phyloP scores from a whole-genome alignment of 2,329 filamentous ascomycete genomes.

The Helminthosporium solani region DNA sequence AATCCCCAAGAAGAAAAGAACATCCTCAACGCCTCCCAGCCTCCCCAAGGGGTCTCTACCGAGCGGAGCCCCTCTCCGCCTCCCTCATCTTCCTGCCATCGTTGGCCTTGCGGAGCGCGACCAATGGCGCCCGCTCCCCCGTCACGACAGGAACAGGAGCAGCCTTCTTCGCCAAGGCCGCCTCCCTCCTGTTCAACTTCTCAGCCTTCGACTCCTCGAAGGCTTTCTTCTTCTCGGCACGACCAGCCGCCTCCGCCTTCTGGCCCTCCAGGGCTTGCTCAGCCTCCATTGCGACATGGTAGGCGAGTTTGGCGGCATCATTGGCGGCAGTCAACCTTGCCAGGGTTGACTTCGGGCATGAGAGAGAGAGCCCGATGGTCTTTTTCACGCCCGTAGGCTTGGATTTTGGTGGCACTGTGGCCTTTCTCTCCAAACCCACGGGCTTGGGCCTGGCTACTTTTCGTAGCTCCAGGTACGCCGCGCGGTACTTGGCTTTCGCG shows the following conservation, averaged over 20 bases:
- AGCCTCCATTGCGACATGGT: not conserved
- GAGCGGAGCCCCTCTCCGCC: no score
- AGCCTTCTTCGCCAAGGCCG: not conserved
- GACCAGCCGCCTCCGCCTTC: not conserved
- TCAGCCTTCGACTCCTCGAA: not conserved
- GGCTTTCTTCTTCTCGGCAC: not conserved
- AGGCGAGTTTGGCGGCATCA: not conserved
- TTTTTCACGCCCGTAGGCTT: no score
- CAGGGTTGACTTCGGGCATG: not conserved
- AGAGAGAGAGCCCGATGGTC: not conserved
- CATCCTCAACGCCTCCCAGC: no score
- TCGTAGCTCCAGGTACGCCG: not conserved
- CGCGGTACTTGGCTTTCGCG: not conserved
- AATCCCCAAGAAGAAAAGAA: no score
- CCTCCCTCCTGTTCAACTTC: not conserved
- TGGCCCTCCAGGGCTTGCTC: not conserved
- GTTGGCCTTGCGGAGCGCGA: not conserved
- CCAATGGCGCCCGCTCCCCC: not conserved
- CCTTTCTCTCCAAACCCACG: not conserved
- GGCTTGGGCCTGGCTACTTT: not conserved
- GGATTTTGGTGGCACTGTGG: not conserved
- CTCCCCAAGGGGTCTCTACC: no score
- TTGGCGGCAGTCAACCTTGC: not conserved
- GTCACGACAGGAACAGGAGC: not conserved
- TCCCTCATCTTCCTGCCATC: no score